Evolutionary conservation across 495 filamentous ascomycete species (phyloP).

Genomic region (Penicillium ochrochloron): DNA sequence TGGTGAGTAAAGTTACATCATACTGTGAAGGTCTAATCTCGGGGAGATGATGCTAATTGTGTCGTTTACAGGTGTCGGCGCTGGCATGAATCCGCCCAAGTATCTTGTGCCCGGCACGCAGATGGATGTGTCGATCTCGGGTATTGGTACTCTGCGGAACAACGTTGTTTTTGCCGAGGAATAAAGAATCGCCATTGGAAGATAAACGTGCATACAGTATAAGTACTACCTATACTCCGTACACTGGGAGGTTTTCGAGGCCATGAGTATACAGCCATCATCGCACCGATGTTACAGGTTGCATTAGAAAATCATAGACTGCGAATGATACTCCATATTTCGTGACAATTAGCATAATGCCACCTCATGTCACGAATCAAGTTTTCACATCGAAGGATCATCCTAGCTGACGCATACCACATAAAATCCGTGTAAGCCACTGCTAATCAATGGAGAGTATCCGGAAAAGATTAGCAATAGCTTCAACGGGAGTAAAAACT

Average conservation of each 20-base stretch:
- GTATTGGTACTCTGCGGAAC: constrained; percentile 45
- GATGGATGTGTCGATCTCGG: constrained; percentile 42
- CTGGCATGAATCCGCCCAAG: constrained; percentile 38
- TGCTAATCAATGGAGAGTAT: too few relatives aligned
- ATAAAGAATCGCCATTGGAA: too few relatives aligned
- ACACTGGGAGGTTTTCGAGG: too few relatives aligned
- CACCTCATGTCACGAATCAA: not conserved
- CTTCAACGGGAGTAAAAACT: not conserved
- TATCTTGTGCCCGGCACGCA: constrained; percentile 42
- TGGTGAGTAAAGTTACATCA: constrained; percentile 24
- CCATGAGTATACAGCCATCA: too few relatives aligned
- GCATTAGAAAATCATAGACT: too few relatives aligned
- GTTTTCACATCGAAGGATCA: not conserved
- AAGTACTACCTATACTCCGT: too few relatives aligned
- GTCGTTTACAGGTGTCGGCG: constrained; percentile 5
- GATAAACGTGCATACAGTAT: too few relatives aligned
- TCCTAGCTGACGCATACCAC: not conserved
- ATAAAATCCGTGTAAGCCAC: too few relatives aligned
- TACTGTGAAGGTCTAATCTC: not conserved
- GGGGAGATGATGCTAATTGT: not conserved
- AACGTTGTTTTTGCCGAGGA: constrained; percentile 28
- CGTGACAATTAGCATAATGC: too few relatives aligned
- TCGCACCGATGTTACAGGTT: too few relatives aligned
- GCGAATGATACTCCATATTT: too few relatives aligned
- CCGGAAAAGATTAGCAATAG: not conserved